These are phyloP conservation scores for Musa troglodytarum DNA, from an alignment of 176 grass and related monocot genomes.

Conservation along the genomic window DNA sequence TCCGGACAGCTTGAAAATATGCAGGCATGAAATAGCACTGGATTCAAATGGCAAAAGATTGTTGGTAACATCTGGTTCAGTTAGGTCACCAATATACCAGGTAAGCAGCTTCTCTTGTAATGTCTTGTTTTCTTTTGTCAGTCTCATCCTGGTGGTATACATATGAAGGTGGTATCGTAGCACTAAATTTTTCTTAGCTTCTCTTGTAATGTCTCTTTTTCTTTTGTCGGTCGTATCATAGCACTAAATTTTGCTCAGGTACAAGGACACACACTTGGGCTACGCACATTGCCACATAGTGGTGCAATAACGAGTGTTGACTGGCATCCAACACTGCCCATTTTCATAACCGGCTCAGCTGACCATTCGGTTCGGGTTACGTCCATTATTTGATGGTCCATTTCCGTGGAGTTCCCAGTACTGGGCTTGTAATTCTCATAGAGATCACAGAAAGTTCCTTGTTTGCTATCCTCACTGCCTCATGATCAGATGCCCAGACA, in stretches of 20 bases:
- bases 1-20: constrained; percentile 62
- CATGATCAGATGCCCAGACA: not conserved
- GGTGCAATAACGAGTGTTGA: constrained; percentile 69
- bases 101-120: constrained; percentile 15
- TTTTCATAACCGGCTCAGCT: constrained; percentile 81
- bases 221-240: no score
- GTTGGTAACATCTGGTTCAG: constrained; percentile 70
- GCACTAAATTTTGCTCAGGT: constrained; percentile 36
- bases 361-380: constrained; percentile 86
- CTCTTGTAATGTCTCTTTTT: no score
- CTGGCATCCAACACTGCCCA: constrained; percentile 74
- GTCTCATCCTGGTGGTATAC: not conserved
- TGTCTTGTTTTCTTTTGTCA: not conserved
- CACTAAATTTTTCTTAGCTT: no score
- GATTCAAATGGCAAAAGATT: constrained; percentile 82
- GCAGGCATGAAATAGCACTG: constrained; percentile 72
- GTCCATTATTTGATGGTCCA: constrained; percentile 51
- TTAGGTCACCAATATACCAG: constrained; percentile 93
- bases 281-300: constrained; percentile 63
- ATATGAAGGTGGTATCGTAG: no score
- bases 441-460: not conserved
- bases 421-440: not conserved
- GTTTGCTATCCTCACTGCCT: no score
- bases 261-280: constrained; percentile 61
- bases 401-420: not conserved